Evolutionary conservation across 2,329 filamentous ascomycete species (phyloP).

Genomic region (Pyrenochaeta sp.): DNA sequence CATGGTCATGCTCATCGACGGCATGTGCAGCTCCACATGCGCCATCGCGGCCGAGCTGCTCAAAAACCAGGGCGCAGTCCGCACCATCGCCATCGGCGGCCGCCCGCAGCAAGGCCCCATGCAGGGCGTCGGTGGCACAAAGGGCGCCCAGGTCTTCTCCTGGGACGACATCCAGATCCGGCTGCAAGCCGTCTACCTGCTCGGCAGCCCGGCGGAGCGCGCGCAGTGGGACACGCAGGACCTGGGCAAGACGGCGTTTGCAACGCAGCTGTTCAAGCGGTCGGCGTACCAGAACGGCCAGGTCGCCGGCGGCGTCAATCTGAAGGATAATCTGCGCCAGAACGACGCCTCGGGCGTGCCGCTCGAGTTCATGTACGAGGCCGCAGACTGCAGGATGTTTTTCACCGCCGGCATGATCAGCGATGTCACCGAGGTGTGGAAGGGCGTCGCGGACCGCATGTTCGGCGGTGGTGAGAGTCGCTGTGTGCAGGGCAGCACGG

Average conservation of each 20-base stretch:
- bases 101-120: conserved; percentile 51
- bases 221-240: conserved; percentile 36
- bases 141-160: conserved; percentile 50
- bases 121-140: conserved; percentile 55
- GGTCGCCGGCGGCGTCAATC: conserved; percentile 43
- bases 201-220: conserved; percentile 39
- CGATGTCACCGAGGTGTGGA: conserved; percentile 49
- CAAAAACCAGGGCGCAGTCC: conserved; percentile 53
- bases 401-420: conserved; percentile 47
- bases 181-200: conserved; percentile 40
- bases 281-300: conserved; percentile 31
- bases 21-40: conserved; percentile 57
- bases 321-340: conserved; percentile 48
- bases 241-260: conserved; percentile 42
- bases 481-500: conserved; percentile 42
- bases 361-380: conserved; percentile 52
- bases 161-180: conserved; percentile 44
- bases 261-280: conserved; percentile 43
- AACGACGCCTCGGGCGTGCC: conserved; percentile 48
- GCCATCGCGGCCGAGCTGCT: conserved; percentile 56
- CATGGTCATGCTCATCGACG: conserved; percentile 54
- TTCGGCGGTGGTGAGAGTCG: conserved; percentile 33
- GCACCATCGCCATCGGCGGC: conserved; percentile 53
- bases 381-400: conserved; percentile 51
- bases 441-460: conserved; percentile 45